Percentiles rank a stretch among this genome's conserved stretches.
Conservation (phyloP, 2,329 filamentous ascomycete genomes). For the Fusarium nanum region DNA sequence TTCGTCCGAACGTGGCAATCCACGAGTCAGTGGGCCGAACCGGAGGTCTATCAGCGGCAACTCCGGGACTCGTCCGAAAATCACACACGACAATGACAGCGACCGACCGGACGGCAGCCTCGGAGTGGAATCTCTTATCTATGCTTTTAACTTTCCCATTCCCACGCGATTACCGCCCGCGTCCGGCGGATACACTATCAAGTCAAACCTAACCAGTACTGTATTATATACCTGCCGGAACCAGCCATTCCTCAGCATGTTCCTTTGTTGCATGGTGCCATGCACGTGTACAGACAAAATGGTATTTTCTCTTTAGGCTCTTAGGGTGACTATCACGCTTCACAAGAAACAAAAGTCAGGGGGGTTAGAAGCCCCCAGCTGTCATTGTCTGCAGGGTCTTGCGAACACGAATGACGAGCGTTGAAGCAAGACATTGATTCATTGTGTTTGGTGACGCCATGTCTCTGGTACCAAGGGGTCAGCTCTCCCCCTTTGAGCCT, state of each 20-base stretch:
- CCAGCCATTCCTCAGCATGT: constrained; percentile 2
- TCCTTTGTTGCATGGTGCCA: constrained; percentile 17
- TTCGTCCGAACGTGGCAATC: constrained; percentile 5
- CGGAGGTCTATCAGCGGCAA: constrained; percentile 33
- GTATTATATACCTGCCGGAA: constrained; percentile 9
- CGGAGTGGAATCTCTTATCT: constrained; percentile 38
- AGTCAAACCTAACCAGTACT: not conserved
- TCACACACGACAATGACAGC: not conserved
- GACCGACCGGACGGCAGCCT: constrained; percentile 6
- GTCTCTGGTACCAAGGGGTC: constrained; percentile 19
- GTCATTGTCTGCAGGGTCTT: constrained; percentile 36
- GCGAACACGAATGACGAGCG: constrained; percentile 23
- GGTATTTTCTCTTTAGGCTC: not conserved
- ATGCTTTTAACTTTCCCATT: constrained; percentile 11
- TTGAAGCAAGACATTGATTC: constrained; percentile 33
- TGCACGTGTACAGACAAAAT: constrained; percentile 24
- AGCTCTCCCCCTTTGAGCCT: constrained; percentile 30
- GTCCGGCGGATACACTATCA: constrained; percentile 24
- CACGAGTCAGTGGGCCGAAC: constrained; percentile 36
- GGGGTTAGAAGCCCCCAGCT: constrained; percentile 23
- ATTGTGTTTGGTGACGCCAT: constrained; percentile 33
- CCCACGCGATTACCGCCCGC: constrained; percentile 20
- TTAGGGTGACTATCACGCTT: constrained; percentile 20
- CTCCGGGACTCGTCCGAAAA: constrained; percentile 33
- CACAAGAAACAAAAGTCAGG: constrained; percentile 27